Evolutionary conservation across 108 stramenopile genomes (phyloP).

Genomic region (Nannochloropsis gaditana): DNA sequence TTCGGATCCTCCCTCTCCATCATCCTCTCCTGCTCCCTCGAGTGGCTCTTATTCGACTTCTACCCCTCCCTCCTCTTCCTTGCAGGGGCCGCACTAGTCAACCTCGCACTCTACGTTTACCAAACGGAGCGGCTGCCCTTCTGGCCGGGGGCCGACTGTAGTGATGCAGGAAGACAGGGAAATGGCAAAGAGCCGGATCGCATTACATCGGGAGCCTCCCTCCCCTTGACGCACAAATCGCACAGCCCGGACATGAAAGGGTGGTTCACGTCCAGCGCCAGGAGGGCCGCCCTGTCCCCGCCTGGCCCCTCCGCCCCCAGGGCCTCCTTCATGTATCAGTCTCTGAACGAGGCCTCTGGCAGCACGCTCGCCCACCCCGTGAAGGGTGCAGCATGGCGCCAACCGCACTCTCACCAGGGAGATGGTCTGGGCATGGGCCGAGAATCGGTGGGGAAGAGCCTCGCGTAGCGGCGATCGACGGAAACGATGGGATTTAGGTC

Average conservation of each 20-base stretch:
- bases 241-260: neutral
- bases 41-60: slow-evolving; percentile 80
- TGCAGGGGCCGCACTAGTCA: slow-evolving; percentile 44
- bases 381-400: too few species aligned
- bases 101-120: slow-evolving; percentile 49
- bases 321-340: neutral
- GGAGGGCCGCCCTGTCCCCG: neutral
- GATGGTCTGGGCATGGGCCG: too few species aligned
- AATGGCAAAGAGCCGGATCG: neutral
- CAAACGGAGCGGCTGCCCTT: neutral
- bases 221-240: neutral
- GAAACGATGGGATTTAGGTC: too few species aligned
- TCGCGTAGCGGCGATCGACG: too few species aligned
- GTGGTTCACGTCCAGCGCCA: neutral
- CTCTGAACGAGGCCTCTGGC: neutral
- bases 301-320: neutral
- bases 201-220: neutral
- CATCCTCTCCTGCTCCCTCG: slow-evolving; percentile 75
- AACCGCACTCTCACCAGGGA: too few species aligned
- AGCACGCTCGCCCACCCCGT: neutral
- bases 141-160: neutral
- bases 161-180: neutral
- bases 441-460: too few species aligned
- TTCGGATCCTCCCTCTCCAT: slow-evolving; percentile 92
- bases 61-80: slow-evolving; percentile 40